Evolutionary conservation across 441 rosid species (phyloP).

Genomic region (Manihot esculenta): DNA sequence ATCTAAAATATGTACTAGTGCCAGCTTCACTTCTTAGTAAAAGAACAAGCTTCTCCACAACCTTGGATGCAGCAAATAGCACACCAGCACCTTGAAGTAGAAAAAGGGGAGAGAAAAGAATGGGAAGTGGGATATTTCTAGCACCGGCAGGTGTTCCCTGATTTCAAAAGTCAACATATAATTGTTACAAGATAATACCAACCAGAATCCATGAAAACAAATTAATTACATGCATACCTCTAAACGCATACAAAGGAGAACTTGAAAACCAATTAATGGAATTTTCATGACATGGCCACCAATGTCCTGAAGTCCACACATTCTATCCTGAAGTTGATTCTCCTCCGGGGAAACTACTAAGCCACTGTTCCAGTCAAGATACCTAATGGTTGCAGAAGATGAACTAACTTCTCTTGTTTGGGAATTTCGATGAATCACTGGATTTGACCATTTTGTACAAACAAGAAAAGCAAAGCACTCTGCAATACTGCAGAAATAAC

Average conservation of each 20-base stretch:
- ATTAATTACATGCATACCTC: slow-evolving; percentile 49
- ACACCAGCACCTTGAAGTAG: slow-evolving; percentile 82
- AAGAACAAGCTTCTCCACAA: slow-evolving; percentile 69
- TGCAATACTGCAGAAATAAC: slow-evolving; percentile 66
- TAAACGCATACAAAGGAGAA: slow-evolving; percentile 89
- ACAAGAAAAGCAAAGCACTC: slow-evolving; percentile 97
- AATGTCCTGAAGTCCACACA: slow-evolving; percentile 79
- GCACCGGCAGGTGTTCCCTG: slow-evolving; percentile 93
- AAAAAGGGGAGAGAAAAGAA: slow-evolving; percentile 87
- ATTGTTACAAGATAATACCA: slow-evolving; percentile 20
- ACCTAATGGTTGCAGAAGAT: slow-evolving; percentile 59
- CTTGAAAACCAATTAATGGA: slow-evolving; percentile 75
- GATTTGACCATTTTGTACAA: slow-evolving; percentile 96
- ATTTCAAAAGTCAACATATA: slow-evolving; percentile 31
- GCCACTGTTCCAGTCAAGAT: slow-evolving; percentile 83
- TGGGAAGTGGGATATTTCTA: slow-evolving; percentile 72
- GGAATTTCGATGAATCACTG: slow-evolving; percentile 72
- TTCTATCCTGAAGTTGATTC: slow-evolving; percentile 48
- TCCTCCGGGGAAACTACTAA: slow-evolving; percentile 57
- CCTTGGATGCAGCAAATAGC: slow-evolving; percentile 68
- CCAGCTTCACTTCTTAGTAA: slow-evolving; percentile 60
- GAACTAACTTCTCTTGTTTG: slow-evolving; percentile 52
- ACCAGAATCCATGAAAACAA: slow-evolving; percentile 20
- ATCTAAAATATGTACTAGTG: slow-evolving; percentile 65
- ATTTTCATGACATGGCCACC: slow-evolving; percentile 97